Evolutionary conservation across 108 stramenopile genomes (phyloP).

Genomic region (Schizochytrium sp.): DNA sequence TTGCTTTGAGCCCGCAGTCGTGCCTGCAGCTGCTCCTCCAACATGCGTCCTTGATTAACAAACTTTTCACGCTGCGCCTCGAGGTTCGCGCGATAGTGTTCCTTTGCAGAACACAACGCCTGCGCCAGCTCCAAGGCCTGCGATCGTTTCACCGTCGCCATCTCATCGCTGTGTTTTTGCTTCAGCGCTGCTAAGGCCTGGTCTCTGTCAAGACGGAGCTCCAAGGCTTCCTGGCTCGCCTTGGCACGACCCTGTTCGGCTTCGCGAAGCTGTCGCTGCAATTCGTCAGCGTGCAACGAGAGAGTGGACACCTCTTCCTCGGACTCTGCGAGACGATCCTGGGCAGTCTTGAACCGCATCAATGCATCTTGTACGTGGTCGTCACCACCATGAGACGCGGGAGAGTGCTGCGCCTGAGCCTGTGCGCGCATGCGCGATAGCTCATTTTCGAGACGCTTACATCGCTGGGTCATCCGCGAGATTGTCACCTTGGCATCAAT

Average conservation of each 20-base stretch:
- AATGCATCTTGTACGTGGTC: background rate
- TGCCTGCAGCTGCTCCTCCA: background rate
- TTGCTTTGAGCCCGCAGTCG: background rate
- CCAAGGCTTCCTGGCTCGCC: background rate
- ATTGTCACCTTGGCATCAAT: background rate
- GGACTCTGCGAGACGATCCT: background rate
- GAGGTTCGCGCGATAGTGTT: background rate
- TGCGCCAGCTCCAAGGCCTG: background rate
- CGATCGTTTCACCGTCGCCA: background rate
- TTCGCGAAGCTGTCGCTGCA: background rate
- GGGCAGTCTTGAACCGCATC: background rate
- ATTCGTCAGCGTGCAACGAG: background rate
- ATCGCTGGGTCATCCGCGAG: background rate
- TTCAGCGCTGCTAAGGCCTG: background rate
- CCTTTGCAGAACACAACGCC: background rate
- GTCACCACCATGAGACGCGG: background rate
- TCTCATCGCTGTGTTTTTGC: background rate
- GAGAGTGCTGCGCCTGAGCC: background rate
- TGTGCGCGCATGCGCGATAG: background rate
- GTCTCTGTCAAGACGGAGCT: background rate
- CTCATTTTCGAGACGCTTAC: background rate
- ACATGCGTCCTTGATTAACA: background rate
- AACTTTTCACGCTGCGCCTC: background rate
- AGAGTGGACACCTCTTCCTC: background rate
- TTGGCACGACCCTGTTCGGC: background rate